Conservation (phyloP, 2,329 filamentous ascomycete genomes). For the Aspergillus flavus region DNA sequence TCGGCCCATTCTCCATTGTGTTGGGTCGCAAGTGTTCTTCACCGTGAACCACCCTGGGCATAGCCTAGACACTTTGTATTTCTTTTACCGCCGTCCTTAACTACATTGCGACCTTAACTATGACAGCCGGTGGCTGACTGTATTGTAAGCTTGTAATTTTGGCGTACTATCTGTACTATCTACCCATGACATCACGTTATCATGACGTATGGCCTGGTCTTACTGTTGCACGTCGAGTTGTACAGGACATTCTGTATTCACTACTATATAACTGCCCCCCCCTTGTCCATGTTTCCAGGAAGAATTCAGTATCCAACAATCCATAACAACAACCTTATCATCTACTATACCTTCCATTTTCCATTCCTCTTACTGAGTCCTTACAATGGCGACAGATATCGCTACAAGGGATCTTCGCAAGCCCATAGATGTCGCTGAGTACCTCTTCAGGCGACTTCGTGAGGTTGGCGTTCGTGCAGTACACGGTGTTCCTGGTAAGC, state of each 20-base stretch:
- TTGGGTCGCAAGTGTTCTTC: neutral
- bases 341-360: neutral
- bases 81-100: neutral
- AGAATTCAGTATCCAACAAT: neutral
- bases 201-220: conserved; percentile 23
- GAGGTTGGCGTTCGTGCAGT: conserved; percentile 53
- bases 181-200: conserved; percentile 27
- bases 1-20: conserved; percentile 3
- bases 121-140: neutral
- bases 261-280: conserved; percentile 9
- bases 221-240: neutral
- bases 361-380: neutral
- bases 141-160: neutral
- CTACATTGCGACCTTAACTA: neutral
- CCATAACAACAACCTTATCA: neutral
- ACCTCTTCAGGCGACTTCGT: conserved; percentile 53
- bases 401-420: conserved; percentile 46
- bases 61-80: neutral
- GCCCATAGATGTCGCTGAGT: conserved; percentile 51
- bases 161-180: neutral
- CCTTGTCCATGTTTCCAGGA: neutral
- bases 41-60: conserved; percentile 3
- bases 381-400: conserved; percentile 44
- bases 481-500: conserved; percentile 57
- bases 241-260: neutral